A percentile compares a stretch with the other conserved stretches of the same genome.
Conservation (phyloP, 306 rosid genomes). For the Citrullus amarus region DNA sequence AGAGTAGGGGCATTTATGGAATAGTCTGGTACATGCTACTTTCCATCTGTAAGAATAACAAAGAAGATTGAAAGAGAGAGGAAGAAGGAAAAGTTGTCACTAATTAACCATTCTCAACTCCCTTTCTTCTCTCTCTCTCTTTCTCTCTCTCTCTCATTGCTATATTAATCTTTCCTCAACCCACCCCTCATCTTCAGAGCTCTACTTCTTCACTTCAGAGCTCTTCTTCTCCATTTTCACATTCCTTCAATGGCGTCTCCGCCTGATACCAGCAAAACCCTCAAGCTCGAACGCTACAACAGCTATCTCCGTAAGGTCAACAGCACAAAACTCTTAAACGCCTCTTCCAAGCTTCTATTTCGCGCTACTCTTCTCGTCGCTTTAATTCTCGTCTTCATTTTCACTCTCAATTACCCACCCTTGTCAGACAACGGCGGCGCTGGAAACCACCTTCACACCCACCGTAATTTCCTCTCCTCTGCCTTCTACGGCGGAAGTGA, state of each 20-base stretch:
- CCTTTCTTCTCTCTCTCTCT: background rate
- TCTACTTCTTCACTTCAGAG: conserved; percentile 21
- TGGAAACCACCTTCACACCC: conserved; percentile 21
- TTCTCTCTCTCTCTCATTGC: conserved; percentile 8
- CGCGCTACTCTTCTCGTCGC: conserved; percentile 67
- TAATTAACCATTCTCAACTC: conserved; percentile 48
- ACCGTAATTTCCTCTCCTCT: conserved; percentile 39
- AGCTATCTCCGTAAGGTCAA: conserved; percentile 68
- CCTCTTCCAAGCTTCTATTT: conserved; percentile 86
- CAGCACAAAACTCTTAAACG: conserved; percentile 73
- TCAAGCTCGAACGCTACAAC: conserved; percentile 79
- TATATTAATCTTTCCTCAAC: conserved; percentile 39
- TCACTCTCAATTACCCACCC: conserved; percentile 76
- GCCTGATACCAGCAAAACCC: conserved; percentile 82
- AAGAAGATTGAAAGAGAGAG: conserved; percentile 21
- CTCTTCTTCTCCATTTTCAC: background rate
- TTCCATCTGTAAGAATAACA: conserved; percentile 32
- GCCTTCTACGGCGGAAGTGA: conserved; percentile 38
- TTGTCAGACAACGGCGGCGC: background rate
- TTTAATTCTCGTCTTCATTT: conserved; percentile 49
- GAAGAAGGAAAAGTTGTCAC: conserved; percentile 40
- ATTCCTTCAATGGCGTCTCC: conserved; percentile 49
- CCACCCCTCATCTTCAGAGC: conserved; percentile 35
- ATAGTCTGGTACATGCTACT: conserved; percentile 13
- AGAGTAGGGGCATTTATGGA: background rate